Base-by-base conservation (phyloP, 768 basidiomycete genomes). In the Psilocybe azurescens region DNA sequence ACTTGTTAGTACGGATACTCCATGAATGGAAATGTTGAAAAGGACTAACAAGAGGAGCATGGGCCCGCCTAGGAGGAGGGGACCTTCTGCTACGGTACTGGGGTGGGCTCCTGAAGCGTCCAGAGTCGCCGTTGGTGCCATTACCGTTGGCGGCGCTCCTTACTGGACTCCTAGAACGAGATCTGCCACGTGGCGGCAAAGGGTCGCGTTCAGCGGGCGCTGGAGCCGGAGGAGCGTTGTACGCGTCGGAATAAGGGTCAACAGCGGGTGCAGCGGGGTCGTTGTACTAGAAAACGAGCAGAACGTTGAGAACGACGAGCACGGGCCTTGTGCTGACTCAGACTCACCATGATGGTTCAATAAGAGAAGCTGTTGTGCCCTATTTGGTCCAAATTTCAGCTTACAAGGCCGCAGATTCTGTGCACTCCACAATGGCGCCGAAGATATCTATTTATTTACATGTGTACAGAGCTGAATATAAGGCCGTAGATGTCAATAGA, bases 221-320 rank as follows among this genome's bases (percentile, higher is more conserved):
- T 11, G 85, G 72, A 1, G 82, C 74, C 2, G 85, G 83, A 44
- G 88, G 85, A 33, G 85, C 89, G 68, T 84, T 91, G 77, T 91
- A 93, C 54, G 89, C 89, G 73, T 94, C 93, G 47, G 89, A 86
- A 75, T 93, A 93, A 14, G 92, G 91, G 78, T 94, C 92, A 18
- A 88, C 86, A 33, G 88, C 77, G 53, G 85, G 72, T 59, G 83
- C 76, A 4, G 81, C 73, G 61, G 80, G 70, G 74, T 91, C 89
- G 60, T 82, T 85, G 85, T 92, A 91, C 88, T 91, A 74, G 29
- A 66, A 66, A 61, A 52, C 53, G 57, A 61, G 59, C 57, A 32
- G 20, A 56, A 57, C 48, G 60, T 51, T 38, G 64, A 60, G 53
- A 53, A 67, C 65, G 58, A 58, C 66, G 63, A 41, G 64, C 60